A percentile compares a stretch with the other conserved stretches of the same genome.
Evolutionary conservation across 78 protist genomes (phyloP).

Genomic region (Andalucia godoyi): DNA sequence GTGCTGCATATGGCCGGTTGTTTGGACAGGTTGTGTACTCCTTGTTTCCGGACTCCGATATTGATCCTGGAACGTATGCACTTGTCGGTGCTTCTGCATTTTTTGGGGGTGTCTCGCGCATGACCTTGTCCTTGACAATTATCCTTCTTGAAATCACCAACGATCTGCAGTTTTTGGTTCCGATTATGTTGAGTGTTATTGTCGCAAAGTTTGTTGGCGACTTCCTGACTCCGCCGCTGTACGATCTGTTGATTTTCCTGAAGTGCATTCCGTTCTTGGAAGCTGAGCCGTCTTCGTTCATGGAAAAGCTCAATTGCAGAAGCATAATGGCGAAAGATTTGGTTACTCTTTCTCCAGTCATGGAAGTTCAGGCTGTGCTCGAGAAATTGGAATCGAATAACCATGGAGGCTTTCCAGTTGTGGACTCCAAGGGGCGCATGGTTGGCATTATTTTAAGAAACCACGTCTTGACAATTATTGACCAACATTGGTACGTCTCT

Average conservation of each 20-base stretch:
- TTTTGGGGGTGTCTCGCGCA: constrained; percentile 35
- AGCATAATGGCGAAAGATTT: neutral
- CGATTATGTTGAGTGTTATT: constrained; percentile 63
- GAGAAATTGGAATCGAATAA: neutral
- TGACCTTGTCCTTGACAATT: constrained; percentile 39
- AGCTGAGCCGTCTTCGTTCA: neutral
- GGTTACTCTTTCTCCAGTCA: neutral
- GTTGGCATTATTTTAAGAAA: neutral
- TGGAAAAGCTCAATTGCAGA: too few relatives aligned
- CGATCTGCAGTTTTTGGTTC: constrained; percentile 45
- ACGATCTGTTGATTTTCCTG: constrained; percentile 48
- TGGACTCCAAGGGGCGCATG: neutral
- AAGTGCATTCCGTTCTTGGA: constrained; percentile 1
- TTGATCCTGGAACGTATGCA: constrained; percentile 20
- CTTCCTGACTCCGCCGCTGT: constrained; percentile 39
- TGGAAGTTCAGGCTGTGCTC: neutral
- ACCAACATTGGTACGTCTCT: neutral
- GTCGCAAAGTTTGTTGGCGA: constrained; percentile 63
- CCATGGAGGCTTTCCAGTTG: constrained; percentile 13
- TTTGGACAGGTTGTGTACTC: constrained; percentile 22
- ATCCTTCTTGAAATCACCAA: constrained; percentile 31
- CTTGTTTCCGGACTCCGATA: neutral
- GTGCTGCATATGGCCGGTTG: constrained; percentile 75
- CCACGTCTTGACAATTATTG: neutral
- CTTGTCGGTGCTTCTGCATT: constrained; percentile 24